Base-by-base conservation (phyloP, 208 protist genomes). In the Angomonas ambiguus region DNA sequence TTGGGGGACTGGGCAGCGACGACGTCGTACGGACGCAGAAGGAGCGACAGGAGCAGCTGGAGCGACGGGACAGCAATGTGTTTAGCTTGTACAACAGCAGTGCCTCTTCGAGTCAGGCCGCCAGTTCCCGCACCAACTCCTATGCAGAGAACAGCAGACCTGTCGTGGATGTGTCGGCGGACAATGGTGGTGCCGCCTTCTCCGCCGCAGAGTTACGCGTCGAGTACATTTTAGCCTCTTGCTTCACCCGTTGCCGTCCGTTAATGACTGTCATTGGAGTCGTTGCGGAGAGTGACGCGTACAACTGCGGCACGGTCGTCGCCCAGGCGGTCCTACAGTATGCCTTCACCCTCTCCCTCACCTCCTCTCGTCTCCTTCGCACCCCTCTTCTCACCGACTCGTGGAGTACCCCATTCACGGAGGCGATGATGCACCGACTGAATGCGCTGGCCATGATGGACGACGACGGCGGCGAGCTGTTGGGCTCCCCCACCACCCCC, bases 361-460 rank as follows among this genome's bases (percentile, higher is more conserved):
- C 76, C 8, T 85, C 80, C 30, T 75, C 72, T n/a, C 51, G 60
- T 0, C 67, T 85, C 45, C 62, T 82, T 51, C 76, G 80, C 57
- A 71, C 66, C 0, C 72, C 73, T 45, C 69, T 78, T 32, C 53
- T 72, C 45, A 70, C 71, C 32, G 59, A 56, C 30, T 42, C 55
- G 24, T 85, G 79, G 75, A 72, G 69, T 35, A 85, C 79, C 22
- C 79, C 79, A 6, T 85, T 79, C 67, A 85, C 75, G 4, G 74
- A 79, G 64, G 68, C 75, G 51, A 81, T 85, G 79, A 85, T 85
- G 79, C 63, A 72, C 1, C 74, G 79, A 13, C 51, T 85, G 45
- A 79, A 71, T 41, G 61, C 80, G 67, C 79, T 85, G 30, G 79
- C 79, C 28, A 49, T 60, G 48, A 51, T 34, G 42, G 63, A 51